Base-by-base conservation (phyloP, 2,329 filamentous ascomycete genomes). In the Venturia aucupariae region DNA sequence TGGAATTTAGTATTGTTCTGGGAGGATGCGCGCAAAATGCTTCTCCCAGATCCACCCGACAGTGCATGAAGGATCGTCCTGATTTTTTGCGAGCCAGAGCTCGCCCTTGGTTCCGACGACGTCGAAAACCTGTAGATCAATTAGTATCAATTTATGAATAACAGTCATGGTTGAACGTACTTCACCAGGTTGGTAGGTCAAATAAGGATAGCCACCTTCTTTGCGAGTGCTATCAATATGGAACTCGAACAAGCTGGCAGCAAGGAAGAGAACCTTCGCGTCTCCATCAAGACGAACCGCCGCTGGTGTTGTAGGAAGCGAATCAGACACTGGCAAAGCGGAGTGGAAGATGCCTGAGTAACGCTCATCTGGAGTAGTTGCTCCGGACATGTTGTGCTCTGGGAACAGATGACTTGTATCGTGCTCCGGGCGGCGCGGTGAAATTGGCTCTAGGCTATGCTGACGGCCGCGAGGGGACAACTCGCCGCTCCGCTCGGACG, bases 1-100 rank as follows among this genome's bases (percentile, higher is more conserved):
- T 19, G 51, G 1, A 27, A 5, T 27, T 35, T 57, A 57, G 17
- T 57, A 57, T 30, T 57, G 51, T 38, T 63, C 62, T 30, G 62
- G 62, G 32, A 63, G 41, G 15, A 63, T 63, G 35, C 62, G 69
- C 27, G 75, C 75, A 80, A 99, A 99, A 78, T 99, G 94, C 76
- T 97, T 97, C 71, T 92, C 96, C 94, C 94, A 99, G 71, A 99
- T 96, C 94, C 94, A 99, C 62, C 94, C 94, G 41, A 97, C 87
- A 68, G 86, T 83, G 68, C 89, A 84, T 13, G 80, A 82, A 1
- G 86, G 79, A 75, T 99, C 94, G 72, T 99, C 94, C 77, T 99
- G 94, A 73, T 99, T 99, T 75, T 91, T 91, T 63, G 94, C 94
- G 65, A 99, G 85, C 94, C 94, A 99, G 60, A 97, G 83, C 79